Evolutionary conservation across 139 green algal genomes (phyloP).

Genomic region (Chlorella ohadii): DNA sequence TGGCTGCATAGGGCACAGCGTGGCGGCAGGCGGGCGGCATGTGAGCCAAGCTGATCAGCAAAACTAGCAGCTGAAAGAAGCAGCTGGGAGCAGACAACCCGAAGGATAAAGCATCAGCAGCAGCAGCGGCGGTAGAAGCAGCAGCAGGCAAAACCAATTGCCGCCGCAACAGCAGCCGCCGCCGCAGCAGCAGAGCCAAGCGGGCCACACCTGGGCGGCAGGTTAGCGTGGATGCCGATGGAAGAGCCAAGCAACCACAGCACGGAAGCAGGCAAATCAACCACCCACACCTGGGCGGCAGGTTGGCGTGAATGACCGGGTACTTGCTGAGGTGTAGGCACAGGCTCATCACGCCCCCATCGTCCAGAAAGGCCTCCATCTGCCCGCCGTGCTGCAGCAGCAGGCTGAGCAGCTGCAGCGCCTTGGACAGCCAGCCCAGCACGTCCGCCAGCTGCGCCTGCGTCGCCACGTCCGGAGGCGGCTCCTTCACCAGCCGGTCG

Average conservation of each 20-base stretch:
- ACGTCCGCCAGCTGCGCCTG: constrained; percentile 5
- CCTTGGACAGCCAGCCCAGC: constrained; percentile 27
- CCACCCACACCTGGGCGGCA: neutral
- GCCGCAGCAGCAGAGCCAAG: too few species aligned
- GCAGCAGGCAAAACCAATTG: too few species aligned
- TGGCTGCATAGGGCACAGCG: constrained; percentile 22
- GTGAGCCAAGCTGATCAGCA: too few species aligned
- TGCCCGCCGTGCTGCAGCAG: constrained; percentile 36
- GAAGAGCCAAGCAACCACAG: too few species aligned
- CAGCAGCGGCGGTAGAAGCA: too few species aligned
- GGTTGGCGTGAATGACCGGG: constrained; percentile 12
- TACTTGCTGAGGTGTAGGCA: constrained; percentile 31
- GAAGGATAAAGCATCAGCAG: too few species aligned
- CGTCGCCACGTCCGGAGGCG: neutral
- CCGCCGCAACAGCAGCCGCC: too few species aligned
- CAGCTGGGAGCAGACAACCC: too few species aligned
- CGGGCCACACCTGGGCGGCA: too few species aligned
- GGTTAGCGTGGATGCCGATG: too few species aligned
- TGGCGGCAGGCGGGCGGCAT: neutral
- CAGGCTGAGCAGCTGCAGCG: constrained; percentile 30
- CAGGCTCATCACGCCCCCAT: constrained; percentile 22
- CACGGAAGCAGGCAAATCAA: too few species aligned
- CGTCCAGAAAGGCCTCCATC: constrained; percentile 30
- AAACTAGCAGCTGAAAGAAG: too few species aligned
- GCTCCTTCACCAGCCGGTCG: constrained; percentile 12